Base-by-base conservation (phyloP, 805 yeast genomes). In the Yarrowia deformans region DNA sequence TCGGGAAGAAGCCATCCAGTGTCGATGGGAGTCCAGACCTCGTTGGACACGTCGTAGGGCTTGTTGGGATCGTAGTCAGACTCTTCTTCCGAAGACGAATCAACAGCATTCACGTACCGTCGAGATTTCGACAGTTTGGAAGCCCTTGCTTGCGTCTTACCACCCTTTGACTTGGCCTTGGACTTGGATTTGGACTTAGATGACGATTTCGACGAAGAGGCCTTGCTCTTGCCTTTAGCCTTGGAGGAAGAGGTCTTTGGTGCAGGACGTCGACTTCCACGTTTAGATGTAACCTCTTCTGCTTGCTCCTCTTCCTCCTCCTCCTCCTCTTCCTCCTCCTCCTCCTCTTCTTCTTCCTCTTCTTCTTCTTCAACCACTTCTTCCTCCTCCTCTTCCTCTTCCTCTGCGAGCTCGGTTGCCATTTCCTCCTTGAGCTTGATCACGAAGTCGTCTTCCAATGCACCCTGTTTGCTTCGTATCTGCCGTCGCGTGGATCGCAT, bases 401-500 rank as follows among this genome's bases (percentile, higher is more conserved):
- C 43, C 46, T 50, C 67, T 7, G 49, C 54, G 37, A 56, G 68
- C 42, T n/a, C 69, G 14, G 76, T 76, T 12, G 76, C 70, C 48
- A 75, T 76, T 5, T 70, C 40, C 49, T 70, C 73, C 39, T 76
- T 52, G 1, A 78, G 78, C 63, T 74, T 74, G 23, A 67, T 69
- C 18, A 63, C 39, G 54, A 52, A 52, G 70, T 70, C 69, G 69
- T 46, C 45, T 48, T 70, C 71, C 50, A 40, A 39, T 32, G 56
- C 66, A 49, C 63, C 50, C 58, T 39, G 68, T 46, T 42, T 67
- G 37, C 37, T 39, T 42, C 42, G 67, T n/a, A 76, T 61, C 52
- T 72, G 75, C 8, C 74, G 72, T 35, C 78, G 70, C 18, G 77
- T 75, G 46, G 75, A 71, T 40, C 78, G 72, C 39, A 73, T 73